phyloP scores from a whole-genome alignment of 768 basidiomycete species.

The Tremella yokohamensis region DNA sequence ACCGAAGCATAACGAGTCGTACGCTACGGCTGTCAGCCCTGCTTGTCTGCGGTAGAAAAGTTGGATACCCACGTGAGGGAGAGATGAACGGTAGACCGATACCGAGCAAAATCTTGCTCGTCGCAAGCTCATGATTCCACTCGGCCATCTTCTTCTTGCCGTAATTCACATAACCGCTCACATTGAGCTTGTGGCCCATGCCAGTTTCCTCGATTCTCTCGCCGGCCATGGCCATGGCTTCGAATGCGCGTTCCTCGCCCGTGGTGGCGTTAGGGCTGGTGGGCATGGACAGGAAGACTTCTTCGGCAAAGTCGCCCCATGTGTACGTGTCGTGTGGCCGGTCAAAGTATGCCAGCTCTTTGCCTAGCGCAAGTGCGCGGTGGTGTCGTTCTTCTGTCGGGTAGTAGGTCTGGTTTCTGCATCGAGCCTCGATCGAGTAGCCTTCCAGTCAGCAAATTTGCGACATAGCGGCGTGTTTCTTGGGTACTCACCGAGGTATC shows the following conservation, averaged over 20 bases:
- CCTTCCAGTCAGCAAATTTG: not conserved
- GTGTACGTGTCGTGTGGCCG: not conserved
- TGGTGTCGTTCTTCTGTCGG: constrained; percentile 4
- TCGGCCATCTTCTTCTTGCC: not conserved
- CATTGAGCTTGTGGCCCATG: constrained; percentile 1
- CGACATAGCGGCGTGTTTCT: not conserved
- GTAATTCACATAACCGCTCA: constrained; percentile 2
- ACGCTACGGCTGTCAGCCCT: not conserved
- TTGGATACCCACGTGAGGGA: not conserved
- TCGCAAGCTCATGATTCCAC: not conserved
- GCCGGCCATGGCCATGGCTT: constrained; percentile 2
- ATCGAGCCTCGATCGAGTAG: constrained; percentile 3
- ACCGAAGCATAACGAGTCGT: constrained; percentile 3
- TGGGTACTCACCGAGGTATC: constrained; percentile 16
- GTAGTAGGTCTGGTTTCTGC: not conserved
- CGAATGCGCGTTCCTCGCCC: not conserved
- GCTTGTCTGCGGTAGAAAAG: not conserved
- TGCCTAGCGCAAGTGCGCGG: constrained; percentile 2
- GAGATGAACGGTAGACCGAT: constrained; percentile 1
- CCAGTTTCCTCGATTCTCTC: not conserved
- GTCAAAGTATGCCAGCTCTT: constrained; percentile 1
- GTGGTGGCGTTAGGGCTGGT: too few species aligned
- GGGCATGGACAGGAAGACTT: not conserved
- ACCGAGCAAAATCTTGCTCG: constrained; percentile 1
- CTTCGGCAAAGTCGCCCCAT: constrained; percentile 1